phyloP scores from a whole-genome alignment of 306 rosid species.

The Pueraria montana region DNA sequence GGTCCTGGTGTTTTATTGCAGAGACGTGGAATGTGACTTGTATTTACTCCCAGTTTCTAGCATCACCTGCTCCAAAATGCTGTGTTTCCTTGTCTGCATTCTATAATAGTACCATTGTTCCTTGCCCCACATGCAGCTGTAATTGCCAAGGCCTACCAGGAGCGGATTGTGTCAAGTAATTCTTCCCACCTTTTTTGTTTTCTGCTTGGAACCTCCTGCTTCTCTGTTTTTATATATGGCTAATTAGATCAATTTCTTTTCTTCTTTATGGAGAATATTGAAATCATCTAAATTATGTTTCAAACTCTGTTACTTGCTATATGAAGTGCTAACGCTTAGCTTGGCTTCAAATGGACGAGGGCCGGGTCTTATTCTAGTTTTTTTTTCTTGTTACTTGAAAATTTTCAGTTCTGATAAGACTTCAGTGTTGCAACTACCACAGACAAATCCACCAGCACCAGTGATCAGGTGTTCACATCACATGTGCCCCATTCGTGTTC shows the following conservation, averaged over 20 bases:
- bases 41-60: constrained; percentile 69
- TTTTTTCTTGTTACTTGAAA: not conserved
- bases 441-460: constrained; percentile 22
- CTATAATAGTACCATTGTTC: constrained; percentile 68
- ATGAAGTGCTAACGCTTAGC: not conserved
- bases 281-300: not conserved
- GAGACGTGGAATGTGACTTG: constrained; percentile 88
- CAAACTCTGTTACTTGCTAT: constrained; percentile 7
- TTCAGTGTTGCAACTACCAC: constrained; percentile 59
- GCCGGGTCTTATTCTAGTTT: not conserved
- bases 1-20: constrained; percentile 40
- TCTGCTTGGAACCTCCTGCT: too few species aligned
- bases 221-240: too few species aligned
- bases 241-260: too few species aligned
- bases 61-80: constrained; percentile 74
- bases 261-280: too few species aligned
- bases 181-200: constrained; percentile 7
- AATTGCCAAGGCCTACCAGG: constrained; percentile 70
- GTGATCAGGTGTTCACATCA: constrained; percentile 73
- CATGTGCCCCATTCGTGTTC: constrained; percentile 87
- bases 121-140: constrained; percentile 85
- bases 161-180: constrained; percentile 68
- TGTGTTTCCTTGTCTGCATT: constrained; percentile 87
- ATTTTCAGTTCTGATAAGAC: constrained; percentile 58
- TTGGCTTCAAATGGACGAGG: not conserved